A percentile compares a stretch with the other conserved stretches of the same genome.
These are phyloP conservation scores for Dactylellina haptotyla DNA, from an alignment of 2,329 filamentous ascomycete species.

Conservation along the genomic window DNA sequence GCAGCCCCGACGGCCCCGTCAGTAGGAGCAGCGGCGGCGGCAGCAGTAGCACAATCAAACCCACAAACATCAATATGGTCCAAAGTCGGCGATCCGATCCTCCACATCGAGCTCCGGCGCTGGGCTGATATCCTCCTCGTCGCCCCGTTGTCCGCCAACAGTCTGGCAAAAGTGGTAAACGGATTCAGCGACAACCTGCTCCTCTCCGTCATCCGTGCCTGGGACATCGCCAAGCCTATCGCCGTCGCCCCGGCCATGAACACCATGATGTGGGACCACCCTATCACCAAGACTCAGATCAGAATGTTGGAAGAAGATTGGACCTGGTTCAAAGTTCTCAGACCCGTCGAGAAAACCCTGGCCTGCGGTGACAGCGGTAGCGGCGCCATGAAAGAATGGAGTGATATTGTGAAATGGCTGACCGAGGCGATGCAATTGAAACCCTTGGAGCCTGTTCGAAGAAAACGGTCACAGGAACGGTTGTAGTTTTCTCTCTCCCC, in stretches of 20 bases:
- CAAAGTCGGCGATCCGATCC: constrained; percentile 69
- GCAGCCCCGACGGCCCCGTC: too few species aligned
- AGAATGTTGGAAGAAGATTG: constrained; percentile 77
- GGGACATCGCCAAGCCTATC: constrained; percentile 83
- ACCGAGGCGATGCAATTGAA: constrained; percentile 68
- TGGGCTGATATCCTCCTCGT: constrained; percentile 85
- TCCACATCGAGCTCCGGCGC: constrained; percentile 88
- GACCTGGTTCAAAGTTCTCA: constrained; percentile 79
- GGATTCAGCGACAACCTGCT: constrained; percentile 83
- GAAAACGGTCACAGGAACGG: constrained; percentile 11
- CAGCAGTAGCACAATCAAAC: neutral
- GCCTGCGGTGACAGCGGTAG: constrained; percentile 86
- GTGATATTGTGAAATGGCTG: constrained; percentile 71
- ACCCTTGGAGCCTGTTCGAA: constrained; percentile 10
- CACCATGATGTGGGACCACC: constrained; percentile 85
- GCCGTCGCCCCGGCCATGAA: constrained; percentile 87
- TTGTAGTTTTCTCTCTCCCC: neutral
- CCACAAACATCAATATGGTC: constrained; percentile 43
- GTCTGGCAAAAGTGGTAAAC: constrained; percentile 81
- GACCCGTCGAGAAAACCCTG: constrained; percentile 77
- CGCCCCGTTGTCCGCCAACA: constrained; percentile 84
- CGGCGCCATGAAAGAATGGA: constrained; percentile 86
- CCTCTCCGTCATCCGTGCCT: constrained; percentile 79
- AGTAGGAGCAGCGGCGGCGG: neutral
- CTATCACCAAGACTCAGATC: constrained; percentile 79